A percentile compares a stretch with the other conserved stretches of the same genome.
These are phyloP conservation scores for Globisporangium alternatum DNA, from an alignment of 352 stramenopile species.

Conservation along the genomic window DNA sequence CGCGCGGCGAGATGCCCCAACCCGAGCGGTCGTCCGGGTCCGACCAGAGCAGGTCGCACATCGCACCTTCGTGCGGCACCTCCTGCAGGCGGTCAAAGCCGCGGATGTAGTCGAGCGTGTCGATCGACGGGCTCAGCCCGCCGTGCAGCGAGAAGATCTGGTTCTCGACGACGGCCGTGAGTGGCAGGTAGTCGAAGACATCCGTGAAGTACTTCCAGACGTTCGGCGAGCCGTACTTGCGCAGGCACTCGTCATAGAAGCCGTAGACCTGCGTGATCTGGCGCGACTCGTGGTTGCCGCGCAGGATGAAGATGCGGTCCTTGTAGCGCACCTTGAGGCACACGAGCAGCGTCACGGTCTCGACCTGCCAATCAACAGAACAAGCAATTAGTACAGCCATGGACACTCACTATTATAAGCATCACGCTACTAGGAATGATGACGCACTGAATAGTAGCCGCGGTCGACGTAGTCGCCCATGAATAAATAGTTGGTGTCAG, in stretches of 20 bases:
- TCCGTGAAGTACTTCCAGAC: slow-evolving; percentile 83
- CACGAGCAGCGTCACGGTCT: slow-evolving; percentile 91
- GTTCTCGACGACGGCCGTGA: slow-evolving; percentile 95
- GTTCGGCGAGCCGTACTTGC: slow-evolving; percentile 96
- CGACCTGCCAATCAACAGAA: slow-evolving; percentile 38
- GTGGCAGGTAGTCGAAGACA: slow-evolving; percentile 95
- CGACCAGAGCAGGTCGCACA: slow-evolving; percentile 98
- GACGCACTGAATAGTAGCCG: slow-evolving; percentile 93
- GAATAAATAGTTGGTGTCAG: slow-evolving; percentile 97
- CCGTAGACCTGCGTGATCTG: slow-evolving; percentile 97
- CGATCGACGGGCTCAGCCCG: slow-evolving; percentile 85
- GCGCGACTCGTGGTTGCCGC: slow-evolving; percentile 94
- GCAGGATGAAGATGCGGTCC: slow-evolving; percentile 88
- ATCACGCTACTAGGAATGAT: not conserved
- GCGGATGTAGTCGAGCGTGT: slow-evolving; percentile 93
- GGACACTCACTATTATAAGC: not conserved
- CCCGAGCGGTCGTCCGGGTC: slow-evolving; percentile 94
- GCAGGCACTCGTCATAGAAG: slow-evolving; percentile 98
- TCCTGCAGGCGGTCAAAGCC: slow-evolving; percentile 95
- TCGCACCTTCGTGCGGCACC: slow-evolving; percentile 95
- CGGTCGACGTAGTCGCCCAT: slow-evolving; percentile 99
- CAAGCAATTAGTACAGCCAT: slow-evolving; percentile 11
- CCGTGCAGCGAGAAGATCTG: slow-evolving; percentile 89
- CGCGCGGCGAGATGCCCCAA: slow-evolving; percentile 95
- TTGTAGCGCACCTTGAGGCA: slow-evolving; percentile 94